A percentile compares a stretch with the other conserved stretches of the same genome.
phyloP scores from a whole-genome alignment of 805 yeast genomes.

The Cyberlindnera maritima region DNA sequence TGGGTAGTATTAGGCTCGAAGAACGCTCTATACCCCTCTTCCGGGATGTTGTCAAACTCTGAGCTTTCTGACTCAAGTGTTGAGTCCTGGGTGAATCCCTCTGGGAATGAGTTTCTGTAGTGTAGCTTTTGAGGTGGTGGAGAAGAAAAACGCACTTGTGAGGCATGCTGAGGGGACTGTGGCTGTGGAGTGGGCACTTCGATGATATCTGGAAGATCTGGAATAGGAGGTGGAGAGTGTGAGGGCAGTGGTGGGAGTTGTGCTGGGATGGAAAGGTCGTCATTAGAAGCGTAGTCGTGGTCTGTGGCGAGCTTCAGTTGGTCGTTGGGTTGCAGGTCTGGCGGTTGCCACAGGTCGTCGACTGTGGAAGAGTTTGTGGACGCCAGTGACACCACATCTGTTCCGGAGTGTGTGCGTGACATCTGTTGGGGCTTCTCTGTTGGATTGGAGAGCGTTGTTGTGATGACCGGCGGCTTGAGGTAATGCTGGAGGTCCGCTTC shows the following conservation, averaged over 20 bases:
- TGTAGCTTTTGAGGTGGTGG: conserved; percentile 10
- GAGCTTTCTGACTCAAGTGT: not conserved
- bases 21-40: conserved; percentile 3
- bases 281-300: conserved; percentile 18
- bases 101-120: conserved; percentile 16
- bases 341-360: conserved; percentile 37
- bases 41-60: not conserved
- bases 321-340: conserved; percentile 37
- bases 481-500: conserved; percentile 17
- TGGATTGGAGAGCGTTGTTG: conserved; percentile 1
- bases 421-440: not conserved
- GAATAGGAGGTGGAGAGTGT: conserved; percentile 16
- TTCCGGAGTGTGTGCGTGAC: conserved; percentile 1
- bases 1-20: conserved; percentile 16
- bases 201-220: not conserved
- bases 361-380: conserved; percentile 22
- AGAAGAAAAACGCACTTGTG: conserved; percentile 7
- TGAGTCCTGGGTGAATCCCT: too few species aligned
- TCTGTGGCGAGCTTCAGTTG: conserved; percentile 34
- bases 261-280: conserved; percentile 1
- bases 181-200: not conserved
- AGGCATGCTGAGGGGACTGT: not conserved
- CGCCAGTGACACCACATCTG: conserved; percentile 5
- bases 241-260: conserved; percentile 1
- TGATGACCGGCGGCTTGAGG: conserved; percentile 6